Evolutionary conservation across 768 basidiomycete genomes (phyloP).

Genomic region (Collybia mongolica): DNA sequence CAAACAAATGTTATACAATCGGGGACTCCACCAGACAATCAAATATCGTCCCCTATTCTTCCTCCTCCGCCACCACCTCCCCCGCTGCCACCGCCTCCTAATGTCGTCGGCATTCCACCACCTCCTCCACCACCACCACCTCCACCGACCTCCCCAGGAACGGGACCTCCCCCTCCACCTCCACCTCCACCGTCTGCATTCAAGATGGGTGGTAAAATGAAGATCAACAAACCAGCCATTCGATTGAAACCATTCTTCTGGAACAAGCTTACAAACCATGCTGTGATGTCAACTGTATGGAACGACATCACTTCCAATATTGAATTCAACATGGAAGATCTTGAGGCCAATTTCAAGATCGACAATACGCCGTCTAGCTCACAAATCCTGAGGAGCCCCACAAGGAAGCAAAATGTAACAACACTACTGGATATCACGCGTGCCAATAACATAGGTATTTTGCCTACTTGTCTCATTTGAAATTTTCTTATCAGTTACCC

Average conservation of each 20-base stretch:
- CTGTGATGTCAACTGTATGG: constrained; percentile 65
- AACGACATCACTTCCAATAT: constrained; percentile 44
- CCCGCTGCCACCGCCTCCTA: constrained; percentile 20
- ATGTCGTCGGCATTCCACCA: constrained; percentile 18
- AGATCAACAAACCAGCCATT: constrained; percentile 45
- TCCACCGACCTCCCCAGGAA: constrained; percentile 32
- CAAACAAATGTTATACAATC: constrained; percentile 9
- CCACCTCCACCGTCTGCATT: constrained; percentile 39
- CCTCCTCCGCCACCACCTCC: constrained; percentile 24
- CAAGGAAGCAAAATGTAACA: constrained; percentile 59
- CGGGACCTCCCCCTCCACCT: constrained; percentile 34
- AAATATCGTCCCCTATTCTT: no score
- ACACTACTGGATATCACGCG: constrained; percentile 78
- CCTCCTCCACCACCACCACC: constrained; percentile 21
- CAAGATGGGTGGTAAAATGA: constrained; percentile 27
- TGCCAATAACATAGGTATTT: constrained; percentile 80
- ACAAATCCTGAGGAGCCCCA: constrained; percentile 31
- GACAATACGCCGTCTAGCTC: constrained; percentile 44
- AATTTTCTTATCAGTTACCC: constrained; percentile 5
- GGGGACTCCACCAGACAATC: no score
- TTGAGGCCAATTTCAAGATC: constrained; percentile 72
- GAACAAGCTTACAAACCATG: constrained; percentile 65
- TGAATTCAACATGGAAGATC: constrained; percentile 61
- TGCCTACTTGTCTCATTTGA: not conserved
- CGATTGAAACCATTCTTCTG: constrained; percentile 87